Percentiles rank a stretch among this genome's conserved stretches.
Conservation (phyloP, 2,329 filamentous ascomycete species). For the Hypoxylon sp. region DNA sequence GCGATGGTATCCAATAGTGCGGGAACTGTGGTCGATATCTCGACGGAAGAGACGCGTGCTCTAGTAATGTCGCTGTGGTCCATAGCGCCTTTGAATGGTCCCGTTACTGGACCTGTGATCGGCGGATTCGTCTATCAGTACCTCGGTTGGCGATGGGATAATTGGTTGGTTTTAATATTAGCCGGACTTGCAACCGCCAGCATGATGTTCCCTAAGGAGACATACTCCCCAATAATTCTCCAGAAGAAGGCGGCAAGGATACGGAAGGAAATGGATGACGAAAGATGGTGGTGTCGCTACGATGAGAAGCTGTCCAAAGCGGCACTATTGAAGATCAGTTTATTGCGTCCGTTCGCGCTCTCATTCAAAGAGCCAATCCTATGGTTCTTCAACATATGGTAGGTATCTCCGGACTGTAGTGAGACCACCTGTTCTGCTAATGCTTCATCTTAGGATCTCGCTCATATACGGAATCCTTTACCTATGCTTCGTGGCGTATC, state of each 20-base stretch:
- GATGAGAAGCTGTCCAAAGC: constrained; percentile 77
- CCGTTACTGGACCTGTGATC: constrained; percentile 74
- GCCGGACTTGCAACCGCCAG: constrained; percentile 72
- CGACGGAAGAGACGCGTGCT: constrained; percentile 83
- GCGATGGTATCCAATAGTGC: constrained; percentile 88
- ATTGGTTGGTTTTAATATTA: constrained; percentile 84
- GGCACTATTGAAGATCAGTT: constrained; percentile 78
- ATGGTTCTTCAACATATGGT: constrained; percentile 79
- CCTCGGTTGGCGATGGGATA: constrained; percentile 89
- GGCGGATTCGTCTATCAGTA: constrained; percentile 85
- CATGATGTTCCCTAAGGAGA: constrained; percentile 77
- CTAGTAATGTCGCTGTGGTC: constrained; percentile 87
- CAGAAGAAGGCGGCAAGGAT: constrained; percentile 74
- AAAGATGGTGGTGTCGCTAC: constrained; percentile 84
- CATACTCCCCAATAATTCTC: constrained; percentile 80
- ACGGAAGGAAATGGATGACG: constrained; percentile 78
- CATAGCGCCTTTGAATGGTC: constrained; percentile 84
- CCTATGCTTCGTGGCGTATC: constrained; percentile 91
- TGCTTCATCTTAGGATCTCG: constrained; percentile 71
- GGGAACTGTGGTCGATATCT: constrained; percentile 86
- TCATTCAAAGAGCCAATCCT: constrained; percentile 85
- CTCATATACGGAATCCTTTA: constrained; percentile 90
- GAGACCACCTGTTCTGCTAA: not conserved
- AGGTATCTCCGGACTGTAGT: constrained; percentile 42
- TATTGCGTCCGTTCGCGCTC: constrained; percentile 83